Evolutionary conservation across 192 early-diverging fungal species (phyloP).

Genomic region (Helicostylum pulchrum): DNA sequence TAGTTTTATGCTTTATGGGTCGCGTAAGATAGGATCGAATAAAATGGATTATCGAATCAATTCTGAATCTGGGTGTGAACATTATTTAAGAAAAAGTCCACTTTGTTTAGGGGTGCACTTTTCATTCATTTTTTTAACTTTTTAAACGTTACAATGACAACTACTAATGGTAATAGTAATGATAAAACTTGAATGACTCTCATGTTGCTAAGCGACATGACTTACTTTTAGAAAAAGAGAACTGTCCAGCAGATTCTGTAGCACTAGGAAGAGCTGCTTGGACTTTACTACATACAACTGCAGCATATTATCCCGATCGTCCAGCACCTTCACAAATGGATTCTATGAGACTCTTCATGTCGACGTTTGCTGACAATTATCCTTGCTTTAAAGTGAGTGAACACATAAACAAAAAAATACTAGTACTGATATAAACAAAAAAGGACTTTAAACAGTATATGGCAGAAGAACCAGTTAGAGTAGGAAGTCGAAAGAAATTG

Average conservation of each 20-base stretch:
- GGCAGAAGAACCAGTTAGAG: slow-evolving; percentile 66
- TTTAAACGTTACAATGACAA: no score
- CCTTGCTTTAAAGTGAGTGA: slow-evolving; percentile 77
- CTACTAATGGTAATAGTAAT: no score
- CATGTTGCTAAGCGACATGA: no score
- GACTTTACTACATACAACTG: slow-evolving; percentile 97
- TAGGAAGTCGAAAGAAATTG: slow-evolving; percentile 66
- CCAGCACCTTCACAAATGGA: slow-evolving; percentile 69
- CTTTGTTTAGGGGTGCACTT: no score
- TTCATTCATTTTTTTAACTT: no score
- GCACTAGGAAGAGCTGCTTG: slow-evolving; percentile 87
- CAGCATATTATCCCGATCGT: slow-evolving; percentile 89
- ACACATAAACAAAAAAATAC: not conserved
- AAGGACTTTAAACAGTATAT: slow-evolving; percentile 77
- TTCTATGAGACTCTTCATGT: slow-evolving; percentile 71
- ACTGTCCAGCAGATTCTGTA: slow-evolving; percentile 82
- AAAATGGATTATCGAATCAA: no score
- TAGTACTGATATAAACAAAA: not conserved
- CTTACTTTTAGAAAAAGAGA: slow-evolving; percentile 9
- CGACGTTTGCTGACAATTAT: slow-evolving; percentile 82
- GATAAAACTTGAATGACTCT: no score
- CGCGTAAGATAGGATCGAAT: no score
- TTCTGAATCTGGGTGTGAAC: no score
- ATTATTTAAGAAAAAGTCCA: no score
- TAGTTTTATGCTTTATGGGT: no score